Evolutionary conservation across 495 filamentous ascomycete genomes (phyloP).

Genomic region (Talaromyces trachyspermus): DNA sequence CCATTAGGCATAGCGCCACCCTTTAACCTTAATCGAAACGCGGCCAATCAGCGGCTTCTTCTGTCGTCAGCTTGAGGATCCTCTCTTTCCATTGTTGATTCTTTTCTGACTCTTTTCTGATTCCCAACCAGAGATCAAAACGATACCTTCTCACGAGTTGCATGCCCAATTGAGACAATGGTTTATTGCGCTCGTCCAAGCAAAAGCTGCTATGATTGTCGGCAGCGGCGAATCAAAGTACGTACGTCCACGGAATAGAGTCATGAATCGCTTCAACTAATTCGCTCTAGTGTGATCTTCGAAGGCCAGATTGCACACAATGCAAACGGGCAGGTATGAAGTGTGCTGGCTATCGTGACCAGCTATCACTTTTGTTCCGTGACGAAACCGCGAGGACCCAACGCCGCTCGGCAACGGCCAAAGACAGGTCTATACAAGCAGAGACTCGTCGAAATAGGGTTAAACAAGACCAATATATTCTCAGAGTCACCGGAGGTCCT

Average conservation of each 20-base stretch:
- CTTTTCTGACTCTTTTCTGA: no score
- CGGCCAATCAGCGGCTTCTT: no score
- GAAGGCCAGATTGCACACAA: constrained; percentile 57
- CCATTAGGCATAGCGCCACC: no score
- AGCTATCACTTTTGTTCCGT: constrained; percentile 62
- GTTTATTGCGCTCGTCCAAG: constrained; percentile 69
- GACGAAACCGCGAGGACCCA: constrained; percentile 46
- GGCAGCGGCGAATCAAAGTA: constrained; percentile 53
- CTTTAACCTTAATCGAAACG: no score
- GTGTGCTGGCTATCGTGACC: constrained; percentile 65
- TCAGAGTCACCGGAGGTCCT: not conserved
- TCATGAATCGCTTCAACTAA: not conserved
- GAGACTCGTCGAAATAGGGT: not conserved
- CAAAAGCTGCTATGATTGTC: constrained; percentile 64
- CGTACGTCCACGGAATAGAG: constrained; percentile 1
- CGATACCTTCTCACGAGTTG: no score
- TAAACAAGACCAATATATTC: not conserved
- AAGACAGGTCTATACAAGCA: not conserved
- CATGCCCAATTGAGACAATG: constrained; percentile 32
- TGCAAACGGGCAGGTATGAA: constrained; percentile 55
- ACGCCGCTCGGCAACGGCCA: not conserved
- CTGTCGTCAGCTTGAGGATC: no score
- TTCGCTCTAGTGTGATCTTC: constrained; percentile 54
- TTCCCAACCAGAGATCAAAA: no score
- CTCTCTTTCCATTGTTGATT: no score